Evolutionary conservation across 1,284 basidiomycete species (phyloP), one percentile per base, ranked within the genome.

Genomic region (Cutaneotrichosporon daszewskae): DNA sequence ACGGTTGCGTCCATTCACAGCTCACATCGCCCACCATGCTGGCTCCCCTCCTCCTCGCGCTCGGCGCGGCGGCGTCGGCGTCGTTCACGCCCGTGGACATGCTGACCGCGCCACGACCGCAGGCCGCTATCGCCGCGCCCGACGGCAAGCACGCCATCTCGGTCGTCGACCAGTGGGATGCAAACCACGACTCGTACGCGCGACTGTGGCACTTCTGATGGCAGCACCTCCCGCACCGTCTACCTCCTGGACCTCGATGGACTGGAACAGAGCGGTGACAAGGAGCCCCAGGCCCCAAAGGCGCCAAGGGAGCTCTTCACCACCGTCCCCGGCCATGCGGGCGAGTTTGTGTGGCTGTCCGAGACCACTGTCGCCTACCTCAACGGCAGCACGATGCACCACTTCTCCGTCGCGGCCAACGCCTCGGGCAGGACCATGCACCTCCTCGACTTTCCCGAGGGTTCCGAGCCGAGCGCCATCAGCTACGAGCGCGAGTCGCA

Each of bases 101-200:
- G 66, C 73, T 88, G 24, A 64, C 79, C 47, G 75, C 92, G 12
- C 81, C 80, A 2, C 75, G 88, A 34, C 84, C 89, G 0, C 79
- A 80, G 1, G 59, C 68, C 2, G 83, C 83, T 0, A 67, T 82
- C 10, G 77, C 84, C 14, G 87, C 85, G 45, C 71, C 73, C 39
- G 70, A 73, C 14, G 85, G 85, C 5, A 79, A 82, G 57, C 72
- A 84, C 40, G 81, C 80, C 5, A 61, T 90, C 39, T 76, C 85
- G 22, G 73, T 83, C 2, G 75, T 83, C 54, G 81, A 79, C 66
- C 76, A 80, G 60, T 85, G 82, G 67, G 78, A 81, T 27, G 77
- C 87, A 44, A 73, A 79, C 45, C 76, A 78, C 20, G 82, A 83
- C 60, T 79, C 80, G 85, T 88, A n/a, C n/a, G n/a, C n/a, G n/a